These are phyloP conservation scores for Verticillium zaregamsianum DNA, from an alignment of 2,329 filamentous ascomycete species.

Conservation along the genomic window DNA sequence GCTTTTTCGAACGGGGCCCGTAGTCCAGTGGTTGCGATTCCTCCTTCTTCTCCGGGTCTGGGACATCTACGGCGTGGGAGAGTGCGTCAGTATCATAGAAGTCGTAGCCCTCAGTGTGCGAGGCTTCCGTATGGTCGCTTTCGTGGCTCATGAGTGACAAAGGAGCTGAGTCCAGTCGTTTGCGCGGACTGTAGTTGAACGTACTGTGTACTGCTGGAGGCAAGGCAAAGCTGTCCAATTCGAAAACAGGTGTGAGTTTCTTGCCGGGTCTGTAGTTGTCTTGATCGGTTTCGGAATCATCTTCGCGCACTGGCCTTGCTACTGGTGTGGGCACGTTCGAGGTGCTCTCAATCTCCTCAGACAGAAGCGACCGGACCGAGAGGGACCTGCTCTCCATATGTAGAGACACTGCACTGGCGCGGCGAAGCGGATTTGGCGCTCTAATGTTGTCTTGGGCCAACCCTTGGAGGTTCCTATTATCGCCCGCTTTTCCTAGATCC, in stretches of 20 bases:
- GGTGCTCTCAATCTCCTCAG: slow-evolving; percentile 57
- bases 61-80: slow-evolving; percentile 49
- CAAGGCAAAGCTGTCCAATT: slow-evolving; percentile 46
- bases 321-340: slow-evolving; percentile 59
- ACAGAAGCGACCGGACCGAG: slow-evolving; percentile 41
- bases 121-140: slow-evolving; percentile 41
- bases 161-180: slow-evolving; percentile 45
- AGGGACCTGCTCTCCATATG: slow-evolving; percentile 26
- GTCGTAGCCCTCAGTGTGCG: slow-evolving; percentile 59
- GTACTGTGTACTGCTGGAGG: slow-evolving; percentile 40
- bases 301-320: slow-evolving; percentile 45
- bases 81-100: slow-evolving; percentile 60
- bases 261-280: slow-evolving; percentile 27
- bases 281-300: slow-evolving; percentile 17
- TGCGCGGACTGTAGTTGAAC: slow-evolving; percentile 31
- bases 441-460: not conserved
- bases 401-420: slow-evolving; percentile 20
- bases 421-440: slow-evolving; percentile 21
- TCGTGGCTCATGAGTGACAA: slow-evolving; percentile 48
- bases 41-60: slow-evolving; percentile 26
- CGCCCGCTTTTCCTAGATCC: slow-evolving; percentile 23
- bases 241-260: slow-evolving; percentile 42
- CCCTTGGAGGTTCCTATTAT: slow-evolving; percentile 3
- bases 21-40: slow-evolving; percentile 28
- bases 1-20: slow-evolving; percentile 25